These are phyloP conservation scores for Pyrus betulifolia DNA, from an alignment of 306 rosid species.

Conservation along the genomic window DNA sequence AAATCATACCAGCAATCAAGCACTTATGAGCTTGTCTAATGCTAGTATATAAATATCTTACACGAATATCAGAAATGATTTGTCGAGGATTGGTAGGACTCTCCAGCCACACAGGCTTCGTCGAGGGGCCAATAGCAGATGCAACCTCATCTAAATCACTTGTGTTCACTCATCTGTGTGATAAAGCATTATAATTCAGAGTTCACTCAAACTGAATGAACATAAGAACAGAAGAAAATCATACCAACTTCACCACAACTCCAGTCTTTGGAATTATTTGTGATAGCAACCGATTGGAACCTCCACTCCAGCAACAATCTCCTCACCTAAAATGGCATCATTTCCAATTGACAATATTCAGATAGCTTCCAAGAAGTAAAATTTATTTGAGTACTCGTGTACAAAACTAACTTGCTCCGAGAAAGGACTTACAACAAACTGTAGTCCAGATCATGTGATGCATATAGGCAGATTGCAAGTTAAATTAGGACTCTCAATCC, in stretches of 20 bases:
- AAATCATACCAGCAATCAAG: not conserved
- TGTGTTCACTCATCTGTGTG: constrained; percentile 75
- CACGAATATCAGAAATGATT: constrained; percentile 75
- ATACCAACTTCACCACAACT: constrained; percentile 75
- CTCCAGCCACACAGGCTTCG: constrained; percentile 96
- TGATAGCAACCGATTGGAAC: constrained; percentile 74
- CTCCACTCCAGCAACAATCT: constrained; percentile 92
- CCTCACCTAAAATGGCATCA: constrained; percentile 54
- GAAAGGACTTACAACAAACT: not conserved
- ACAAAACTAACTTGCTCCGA: not conserved
- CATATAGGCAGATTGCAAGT: not conserved
- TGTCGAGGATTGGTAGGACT: constrained; percentile 88
- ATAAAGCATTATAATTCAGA: constrained; percentile 18
- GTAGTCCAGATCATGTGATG: not conserved
- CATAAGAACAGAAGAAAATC: constrained; percentile 13
- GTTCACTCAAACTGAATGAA: constrained; percentile 11
- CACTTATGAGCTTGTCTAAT: constrained; percentile 1
- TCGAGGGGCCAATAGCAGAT: constrained; percentile 65
- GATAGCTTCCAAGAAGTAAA: not conserved
- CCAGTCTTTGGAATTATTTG: constrained; percentile 72
- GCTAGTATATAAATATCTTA: constrained; percentile 31
- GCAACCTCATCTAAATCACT: constrained; percentile 71
- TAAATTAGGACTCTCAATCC: not conserved
- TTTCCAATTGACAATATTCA: constrained; percentile 13
- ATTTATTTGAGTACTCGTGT: not conserved